phyloP scores from a whole-genome alignment of 2,329 filamentous ascomycete genomes.

The Aspergillus oerlinghausenensis region DNA sequence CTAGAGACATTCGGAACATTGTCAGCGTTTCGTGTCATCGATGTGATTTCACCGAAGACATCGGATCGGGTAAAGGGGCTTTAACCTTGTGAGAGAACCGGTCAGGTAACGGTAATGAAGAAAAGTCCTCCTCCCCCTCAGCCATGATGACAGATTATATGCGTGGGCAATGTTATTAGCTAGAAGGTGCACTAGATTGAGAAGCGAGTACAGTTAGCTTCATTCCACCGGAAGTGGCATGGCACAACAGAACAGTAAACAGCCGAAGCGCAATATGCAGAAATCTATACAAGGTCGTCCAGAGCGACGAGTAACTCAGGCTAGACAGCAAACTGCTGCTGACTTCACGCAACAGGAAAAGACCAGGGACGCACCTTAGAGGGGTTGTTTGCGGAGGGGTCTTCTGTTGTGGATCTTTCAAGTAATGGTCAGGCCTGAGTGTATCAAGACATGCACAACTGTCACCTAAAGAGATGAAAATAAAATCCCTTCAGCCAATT shows the following conservation, averaged over 20 bases:
- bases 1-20: constrained; percentile 36
- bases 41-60: neutral
- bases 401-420: neutral
- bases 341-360: neutral
- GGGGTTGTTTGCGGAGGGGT: neutral
- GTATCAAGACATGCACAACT: neutral
- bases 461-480: neutral
- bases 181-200: constrained; percentile 2
- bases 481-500: neutral
- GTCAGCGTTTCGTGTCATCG: constrained; percentile 18
- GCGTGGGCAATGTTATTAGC: neutral
- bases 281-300: neutral
- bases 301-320: neutral
- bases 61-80: neutral
- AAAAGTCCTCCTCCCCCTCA: constrained; percentile 41
- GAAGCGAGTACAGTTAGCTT: constrained; percentile 3
- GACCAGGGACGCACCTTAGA: neutral
- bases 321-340: neutral
- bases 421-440: neutral
- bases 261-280: neutral
- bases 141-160: constrained; percentile 31
- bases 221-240: neutral
- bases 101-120: constrained; percentile 39
- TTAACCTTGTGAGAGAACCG: constrained; percentile 42
- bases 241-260: neutral